Percentiles rank a stretch among this genome's conserved stretches.
Conservation (phyloP, 352 stramenopile genomes). For the Salisapilia sapeloensis region DNA sequence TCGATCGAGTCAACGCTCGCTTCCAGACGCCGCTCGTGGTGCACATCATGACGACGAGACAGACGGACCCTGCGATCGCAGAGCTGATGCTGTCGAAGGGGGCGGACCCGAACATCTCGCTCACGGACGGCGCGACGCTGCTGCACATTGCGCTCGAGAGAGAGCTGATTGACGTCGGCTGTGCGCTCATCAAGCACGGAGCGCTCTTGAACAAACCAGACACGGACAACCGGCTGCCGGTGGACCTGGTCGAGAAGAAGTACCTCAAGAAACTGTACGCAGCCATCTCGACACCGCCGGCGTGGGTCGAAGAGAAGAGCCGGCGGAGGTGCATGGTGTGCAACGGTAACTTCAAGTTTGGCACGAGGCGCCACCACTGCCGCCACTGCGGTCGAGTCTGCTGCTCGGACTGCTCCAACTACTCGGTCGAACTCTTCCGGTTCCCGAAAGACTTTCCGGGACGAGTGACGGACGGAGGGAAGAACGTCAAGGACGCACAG, state of each 20-base stretch:
- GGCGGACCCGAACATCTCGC: conserved; percentile 49
- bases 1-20: conserved; percentile 71
- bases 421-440: conserved; percentile 56
- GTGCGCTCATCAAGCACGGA: conserved; percentile 45
- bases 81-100: conserved; percentile 47
- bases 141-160: conserved; percentile 70
- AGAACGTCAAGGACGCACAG: conserved; percentile 60
- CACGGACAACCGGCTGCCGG: conserved; percentile 45
- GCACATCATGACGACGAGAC: conserved; percentile 73
- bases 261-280: conserved; percentile 72
- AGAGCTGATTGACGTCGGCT: conserved; percentile 68
- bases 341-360: conserved; percentile 56
- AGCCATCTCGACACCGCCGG: conserved; percentile 49
- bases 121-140: conserved; percentile 66
- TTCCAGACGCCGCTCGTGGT: conserved; percentile 68
- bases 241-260: conserved; percentile 66
- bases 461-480: conserved; percentile 34
- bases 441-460: conserved; percentile 79
- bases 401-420: conserved; percentile 68
- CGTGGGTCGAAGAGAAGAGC: conserved; percentile 68
- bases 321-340: conserved; percentile 62
- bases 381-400: conserved; percentile 74
- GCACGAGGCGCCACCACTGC: conserved; percentile 64
- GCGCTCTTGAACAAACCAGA: conserved; percentile 60
- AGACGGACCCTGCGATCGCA: conserved; percentile 64